Conservation (phyloP, 2,329 filamentous ascomycete species). For the Albifimbria verrucaria region DNA sequence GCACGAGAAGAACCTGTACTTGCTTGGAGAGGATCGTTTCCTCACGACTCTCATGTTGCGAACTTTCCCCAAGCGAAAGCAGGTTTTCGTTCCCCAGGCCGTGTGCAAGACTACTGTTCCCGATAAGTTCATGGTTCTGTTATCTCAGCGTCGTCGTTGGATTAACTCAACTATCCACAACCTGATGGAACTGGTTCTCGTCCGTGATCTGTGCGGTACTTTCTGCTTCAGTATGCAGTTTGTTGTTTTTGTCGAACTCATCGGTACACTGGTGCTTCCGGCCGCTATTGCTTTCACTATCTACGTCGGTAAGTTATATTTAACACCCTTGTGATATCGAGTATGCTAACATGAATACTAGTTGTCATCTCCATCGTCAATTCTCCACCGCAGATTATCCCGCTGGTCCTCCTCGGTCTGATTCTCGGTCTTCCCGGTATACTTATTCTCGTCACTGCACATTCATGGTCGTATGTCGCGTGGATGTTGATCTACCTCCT, state of each 20-base stretch:
- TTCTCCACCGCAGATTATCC: conserved; percentile 78
- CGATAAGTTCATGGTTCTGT: conserved; percentile 83
- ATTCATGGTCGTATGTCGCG: conserved; percentile 84
- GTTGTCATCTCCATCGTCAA: conserved; percentile 83
- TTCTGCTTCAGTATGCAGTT: conserved; percentile 99
- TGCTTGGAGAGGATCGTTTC: conserved; percentile 92
- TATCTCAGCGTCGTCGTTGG: conserved; percentile 95
- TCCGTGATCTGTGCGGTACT: conserved; percentile 93
- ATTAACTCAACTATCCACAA: conserved; percentile 99
- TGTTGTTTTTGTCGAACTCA: conserved; percentile 89
- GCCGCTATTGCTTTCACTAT: conserved; percentile 96
- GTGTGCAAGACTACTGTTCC: conserved; percentile 99
- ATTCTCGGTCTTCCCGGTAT: conserved; percentile 92
- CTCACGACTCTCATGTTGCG: conserved; percentile 96
- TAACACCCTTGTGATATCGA: background rate
- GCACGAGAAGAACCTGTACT: conserved; percentile 93
- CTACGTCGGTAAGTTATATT: conserved; percentile 73
- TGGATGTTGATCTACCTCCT: conserved; percentile 98
- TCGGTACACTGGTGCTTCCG: conserved; percentile 90
- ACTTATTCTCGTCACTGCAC: conserved; percentile 88
- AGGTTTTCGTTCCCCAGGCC: conserved; percentile 96
- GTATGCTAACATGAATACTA: conserved; percentile 27
- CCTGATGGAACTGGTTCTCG: conserved; percentile 93
- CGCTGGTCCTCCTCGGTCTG: conserved; percentile 80
- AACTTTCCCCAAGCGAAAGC: conserved; percentile 98